Evolutionary conservation across 768 basidiomycete species (phyloP).

Genomic region (Gloeostereum incarnatum): DNA sequence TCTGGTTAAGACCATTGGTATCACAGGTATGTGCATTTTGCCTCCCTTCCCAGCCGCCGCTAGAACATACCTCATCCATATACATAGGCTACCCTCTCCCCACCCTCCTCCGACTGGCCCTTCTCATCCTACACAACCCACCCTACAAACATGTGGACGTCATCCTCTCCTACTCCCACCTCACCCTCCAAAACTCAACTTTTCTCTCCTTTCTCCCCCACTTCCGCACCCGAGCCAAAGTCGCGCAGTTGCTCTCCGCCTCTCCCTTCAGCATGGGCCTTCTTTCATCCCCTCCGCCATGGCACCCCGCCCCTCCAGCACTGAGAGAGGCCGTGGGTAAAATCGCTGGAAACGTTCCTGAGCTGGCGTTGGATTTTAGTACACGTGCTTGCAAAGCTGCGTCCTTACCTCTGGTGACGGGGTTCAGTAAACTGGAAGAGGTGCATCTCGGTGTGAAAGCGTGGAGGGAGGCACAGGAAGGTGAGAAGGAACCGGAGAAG

Average conservation of each 20-base stretch:
- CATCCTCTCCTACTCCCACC: slow-evolving; percentile 74
- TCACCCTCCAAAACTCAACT: slow-evolving; percentile 64
- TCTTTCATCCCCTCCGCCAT: slow-evolving; percentile 44
- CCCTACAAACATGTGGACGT: slow-evolving; percentile 70
- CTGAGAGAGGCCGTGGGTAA: slow-evolving; percentile 32
- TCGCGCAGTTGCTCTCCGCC: slow-evolving; percentile 64
- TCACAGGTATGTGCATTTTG: slow-evolving; percentile 57
- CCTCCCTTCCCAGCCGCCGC: no score
- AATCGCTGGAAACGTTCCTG: slow-evolving; percentile 35
- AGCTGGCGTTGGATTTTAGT: slow-evolving; percentile 69
- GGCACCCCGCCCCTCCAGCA: slow-evolving; percentile 68
- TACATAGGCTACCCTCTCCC: slow-evolving; percentile 69
- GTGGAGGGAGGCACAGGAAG: slow-evolving; percentile 52
- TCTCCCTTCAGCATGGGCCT: slow-evolving; percentile 85
- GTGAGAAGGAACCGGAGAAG: slow-evolving; percentile 22
- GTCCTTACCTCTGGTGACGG: slow-evolving; percentile 58
- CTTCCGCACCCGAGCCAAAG: slow-evolving; percentile 52
- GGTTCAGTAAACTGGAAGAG: slow-evolving; percentile 60
- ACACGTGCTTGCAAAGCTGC: slow-evolving; percentile 34
- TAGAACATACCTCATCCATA: background rate
- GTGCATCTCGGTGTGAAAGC: slow-evolving; percentile 66
- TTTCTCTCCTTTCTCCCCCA: slow-evolving; percentile 45
- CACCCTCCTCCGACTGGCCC: slow-evolving; percentile 73
- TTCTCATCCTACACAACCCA: slow-evolving; percentile 57
- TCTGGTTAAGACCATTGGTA: slow-evolving; percentile 63